Evolutionary conservation across 2,329 filamentous ascomycete species (phyloP).

Genomic region (Claviceps paspali): DNA sequence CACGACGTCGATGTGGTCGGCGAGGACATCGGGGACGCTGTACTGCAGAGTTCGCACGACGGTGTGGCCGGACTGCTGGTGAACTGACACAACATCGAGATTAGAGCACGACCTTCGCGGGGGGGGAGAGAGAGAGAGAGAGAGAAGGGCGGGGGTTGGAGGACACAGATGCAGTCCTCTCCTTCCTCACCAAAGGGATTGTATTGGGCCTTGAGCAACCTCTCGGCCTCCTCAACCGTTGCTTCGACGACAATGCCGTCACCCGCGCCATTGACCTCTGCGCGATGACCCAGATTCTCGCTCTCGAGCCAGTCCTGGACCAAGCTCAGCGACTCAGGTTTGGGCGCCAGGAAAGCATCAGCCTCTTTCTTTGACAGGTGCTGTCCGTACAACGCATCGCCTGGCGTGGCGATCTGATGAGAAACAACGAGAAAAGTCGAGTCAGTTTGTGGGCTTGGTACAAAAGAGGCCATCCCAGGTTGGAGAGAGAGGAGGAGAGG

Average conservation of each 20-base stretch:
- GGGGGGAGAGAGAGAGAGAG: not conserved
- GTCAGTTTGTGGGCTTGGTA: too few species aligned
- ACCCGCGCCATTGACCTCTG: not conserved
- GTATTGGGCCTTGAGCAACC: conserved; percentile 2
- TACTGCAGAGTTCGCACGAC: conserved; percentile 5
- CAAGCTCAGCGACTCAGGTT: conserved; percentile 1
- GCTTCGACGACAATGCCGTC: conserved; percentile 2
- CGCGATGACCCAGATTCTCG: not conserved
- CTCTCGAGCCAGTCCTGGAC: conserved; percentile 3
- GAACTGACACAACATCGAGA: not conserved
- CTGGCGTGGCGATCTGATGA: conserved; percentile 6
- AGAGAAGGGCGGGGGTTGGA: too few species aligned
- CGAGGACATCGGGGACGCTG: conserved; percentile 3
- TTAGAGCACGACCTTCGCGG: too few species aligned
- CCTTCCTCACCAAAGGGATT: not conserved
- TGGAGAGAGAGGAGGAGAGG: too few species aligned
- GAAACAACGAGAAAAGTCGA: too few species aligned
- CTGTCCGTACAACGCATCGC: conserved; percentile 3
- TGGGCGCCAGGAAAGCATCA: conserved; percentile 2
- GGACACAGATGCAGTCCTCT: too few species aligned
- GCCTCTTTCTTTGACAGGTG: conserved; percentile 5
- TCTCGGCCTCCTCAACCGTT: conserved; percentile 3
- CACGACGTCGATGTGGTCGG: conserved; percentile 5
- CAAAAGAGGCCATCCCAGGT: too few species aligned
- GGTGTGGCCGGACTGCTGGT: not conserved